These are phyloP conservation scores for Oleoguttula mirabilis DNA, from an alignment of 495 filamentous ascomycete genomes.

Conservation along the genomic window DNA sequence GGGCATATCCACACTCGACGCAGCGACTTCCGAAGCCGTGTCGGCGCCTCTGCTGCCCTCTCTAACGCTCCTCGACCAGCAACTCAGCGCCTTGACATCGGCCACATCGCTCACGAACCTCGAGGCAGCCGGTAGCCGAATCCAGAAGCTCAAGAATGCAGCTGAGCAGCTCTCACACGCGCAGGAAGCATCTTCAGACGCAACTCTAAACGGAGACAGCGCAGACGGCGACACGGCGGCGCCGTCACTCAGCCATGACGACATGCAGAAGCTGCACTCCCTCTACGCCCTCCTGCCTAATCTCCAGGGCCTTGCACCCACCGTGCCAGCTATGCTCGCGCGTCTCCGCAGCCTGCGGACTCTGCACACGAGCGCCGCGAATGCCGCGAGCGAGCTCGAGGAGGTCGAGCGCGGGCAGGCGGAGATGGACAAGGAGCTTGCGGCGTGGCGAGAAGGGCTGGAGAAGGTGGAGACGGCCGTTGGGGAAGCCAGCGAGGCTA, in stretches of 20 bases:
- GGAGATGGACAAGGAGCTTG: constrained; percentile 72
- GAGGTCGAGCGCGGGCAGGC: constrained; percentile 66
- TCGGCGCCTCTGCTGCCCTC: constrained; percentile 63
- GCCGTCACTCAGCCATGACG: not conserved
- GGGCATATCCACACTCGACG: constrained; percentile 57
- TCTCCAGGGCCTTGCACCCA: constrained; percentile 73
- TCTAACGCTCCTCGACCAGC: constrained; percentile 63
- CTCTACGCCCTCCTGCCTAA: constrained; percentile 81
- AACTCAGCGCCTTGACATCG: constrained; percentile 51
- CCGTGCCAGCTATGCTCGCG: constrained; percentile 77
- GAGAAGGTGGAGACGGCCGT: constrained; percentile 67
- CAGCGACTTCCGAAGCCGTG: constrained; percentile 45
- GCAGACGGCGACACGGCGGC: constrained; percentile 11
- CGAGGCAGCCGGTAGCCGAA: constrained; percentile 59
- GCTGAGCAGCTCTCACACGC: constrained; percentile 50
- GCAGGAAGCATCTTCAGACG: not conserved
- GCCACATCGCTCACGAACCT: constrained; percentile 50
- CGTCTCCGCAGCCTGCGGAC: constrained; percentile 69
- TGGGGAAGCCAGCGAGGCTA: constrained; percentile 50
- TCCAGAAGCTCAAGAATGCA: constrained; percentile 58
- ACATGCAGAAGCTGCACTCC: constrained; percentile 8
- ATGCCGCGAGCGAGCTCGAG: constrained; percentile 66
- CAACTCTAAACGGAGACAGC: constrained; percentile 7
- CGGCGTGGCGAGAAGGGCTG: constrained; percentile 73
- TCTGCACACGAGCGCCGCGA: constrained; percentile 77